Percentiles rank a stretch among this genome's conserved stretches.
Conservation (phyloP, 306 rosid species). For the Ochetophila trinervis region DNA sequence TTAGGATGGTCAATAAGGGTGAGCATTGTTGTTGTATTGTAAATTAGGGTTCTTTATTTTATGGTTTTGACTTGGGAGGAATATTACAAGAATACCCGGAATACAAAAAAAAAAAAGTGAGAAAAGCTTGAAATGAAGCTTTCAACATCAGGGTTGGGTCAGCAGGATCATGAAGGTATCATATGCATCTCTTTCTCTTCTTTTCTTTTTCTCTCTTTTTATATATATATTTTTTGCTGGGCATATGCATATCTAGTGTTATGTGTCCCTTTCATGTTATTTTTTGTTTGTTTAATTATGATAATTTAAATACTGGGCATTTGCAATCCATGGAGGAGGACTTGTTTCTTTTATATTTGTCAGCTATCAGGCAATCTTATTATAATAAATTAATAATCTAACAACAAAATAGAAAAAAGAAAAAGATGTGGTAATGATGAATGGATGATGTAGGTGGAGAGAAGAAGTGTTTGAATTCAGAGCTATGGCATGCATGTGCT, state of each 20-base stretch:
- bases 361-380: neutral
- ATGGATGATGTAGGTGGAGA: slow-evolving; percentile 42
- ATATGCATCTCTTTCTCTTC: slow-evolving; percentile 30
- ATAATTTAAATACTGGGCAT: neutral
- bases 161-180: slow-evolving; percentile 80
- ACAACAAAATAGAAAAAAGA: neutral
- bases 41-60: slow-evolving; percentile 42
- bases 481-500: slow-evolving; percentile 98
- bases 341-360: neutral
- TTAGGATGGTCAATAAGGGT: neutral
- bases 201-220: slow-evolving; percentile 1
- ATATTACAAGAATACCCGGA: neutral
- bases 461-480: slow-evolving; percentile 84
- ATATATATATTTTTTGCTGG: slow-evolving; percentile 24
- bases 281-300: neutral
- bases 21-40: slow-evolving; percentile 8
- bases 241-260: too few species aligned
- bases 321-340: neutral
- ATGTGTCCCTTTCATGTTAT: slow-evolving; percentile 5
- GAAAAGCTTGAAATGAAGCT: slow-evolving; percentile 68
- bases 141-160: slow-evolving; percentile 84
- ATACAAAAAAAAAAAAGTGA: neutral
- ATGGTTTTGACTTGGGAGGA: neutral
- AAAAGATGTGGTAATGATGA: neutral
- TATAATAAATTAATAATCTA: neutral